Evolutionary conservation across 805 yeast species (phyloP).

Genomic region (Nakazawaea ishiwadae): DNA sequence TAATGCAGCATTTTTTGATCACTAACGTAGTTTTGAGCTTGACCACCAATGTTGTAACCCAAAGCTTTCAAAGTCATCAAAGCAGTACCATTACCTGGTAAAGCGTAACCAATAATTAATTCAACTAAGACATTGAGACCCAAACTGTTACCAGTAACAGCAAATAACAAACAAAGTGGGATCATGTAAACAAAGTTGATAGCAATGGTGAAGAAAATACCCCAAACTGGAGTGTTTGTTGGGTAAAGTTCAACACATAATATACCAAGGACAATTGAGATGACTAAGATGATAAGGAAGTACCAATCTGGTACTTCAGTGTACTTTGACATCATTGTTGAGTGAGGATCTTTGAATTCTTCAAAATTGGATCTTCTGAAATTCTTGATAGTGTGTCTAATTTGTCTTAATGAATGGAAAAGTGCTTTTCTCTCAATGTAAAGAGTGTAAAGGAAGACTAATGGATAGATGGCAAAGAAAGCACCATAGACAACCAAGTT

Average conservation of each 20-base stretch:
- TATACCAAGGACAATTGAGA: not conserved
- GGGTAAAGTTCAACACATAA: not conserved
- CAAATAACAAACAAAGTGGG: not conserved
- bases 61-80: not conserved
- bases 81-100: not conserved
- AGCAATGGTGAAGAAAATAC: not conserved
- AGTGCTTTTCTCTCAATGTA: not conserved
- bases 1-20: not conserved
- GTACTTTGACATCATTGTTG: not conserved
- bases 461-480: not conserved
- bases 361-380: not conserved
- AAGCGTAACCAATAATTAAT: not conserved
- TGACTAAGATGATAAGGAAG: not conserved
- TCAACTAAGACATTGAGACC: not conserved
- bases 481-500: not conserved
- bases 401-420: not conserved
- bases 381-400: not conserved
- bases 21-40: not conserved
- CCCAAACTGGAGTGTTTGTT: not conserved
- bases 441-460: not conserved
- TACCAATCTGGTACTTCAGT: not conserved
- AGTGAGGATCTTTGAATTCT: not conserved
- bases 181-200: not conserved
- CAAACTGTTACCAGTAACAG: not conserved
- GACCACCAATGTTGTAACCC: not conserved